Base-by-base conservation (phyloP, 2,329 filamentous ascomycete species). In the Pseudogymnoascus sp. region DNA sequence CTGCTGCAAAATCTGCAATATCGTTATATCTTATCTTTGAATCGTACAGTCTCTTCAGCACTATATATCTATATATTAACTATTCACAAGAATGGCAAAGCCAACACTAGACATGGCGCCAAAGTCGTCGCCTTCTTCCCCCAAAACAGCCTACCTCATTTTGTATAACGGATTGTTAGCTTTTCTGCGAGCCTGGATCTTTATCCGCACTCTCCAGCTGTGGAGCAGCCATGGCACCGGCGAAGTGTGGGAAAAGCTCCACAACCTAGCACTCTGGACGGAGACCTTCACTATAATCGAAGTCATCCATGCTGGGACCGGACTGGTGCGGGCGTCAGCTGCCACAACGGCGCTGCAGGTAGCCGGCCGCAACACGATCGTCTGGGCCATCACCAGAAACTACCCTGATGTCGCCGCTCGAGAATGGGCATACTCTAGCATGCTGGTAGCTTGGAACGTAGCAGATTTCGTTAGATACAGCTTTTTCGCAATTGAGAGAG, bases 381-480 rank as follows among this genome's bases (percentile, higher is more conserved):
- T 97, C 69, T 97, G 93, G 91, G 87, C 84, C 69, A 82, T 97
- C 67, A 86, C 91, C 71, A 82, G 86, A 72, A 80, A 82, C 44
- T 96, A 93, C 78, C 89, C 89, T 10, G 77, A 79, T 63, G 82
- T 88, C 62, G 85, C 85, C 65, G 77, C 78, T 14, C 71, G 77
- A 61, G 84, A 80, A 66, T 77, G 82, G 24, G 84, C 82, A 63
- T 95, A 93, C 80, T 80, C 85, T 68, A 83, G 82, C 70, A 91
- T 96, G 90, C 82, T 97, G 64, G 72, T 88, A 63, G 93, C 95
- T 31, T 97, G 95, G 95, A 88, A 86, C 67, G 76, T 91, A 64
- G 97, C 95, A 65, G 95, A 99, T 78, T 89, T 96, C 61, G 88
- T 97, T 70, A 88, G 95, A 63, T 99, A 99, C 82, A 84, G 85